phyloP scores from a whole-genome alignment of 2,329 filamentous ascomycete genomes.

The Leptographium radiaticola region DNA sequence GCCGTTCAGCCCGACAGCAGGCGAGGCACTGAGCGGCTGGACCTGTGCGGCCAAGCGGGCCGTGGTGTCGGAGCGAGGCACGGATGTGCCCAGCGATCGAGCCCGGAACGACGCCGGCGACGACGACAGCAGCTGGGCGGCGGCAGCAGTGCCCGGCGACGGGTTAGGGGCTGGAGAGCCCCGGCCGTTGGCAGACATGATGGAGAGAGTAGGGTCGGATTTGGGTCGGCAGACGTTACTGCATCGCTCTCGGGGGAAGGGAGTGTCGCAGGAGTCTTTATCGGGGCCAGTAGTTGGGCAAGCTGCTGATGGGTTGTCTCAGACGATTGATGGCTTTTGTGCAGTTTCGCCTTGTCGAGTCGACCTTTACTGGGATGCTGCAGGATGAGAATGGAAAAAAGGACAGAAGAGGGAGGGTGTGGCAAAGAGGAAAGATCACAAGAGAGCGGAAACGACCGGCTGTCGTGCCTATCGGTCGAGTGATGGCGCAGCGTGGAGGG shows the following conservation, averaged over 20 bases:
- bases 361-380: no score
- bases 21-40: constrained; percentile 21
- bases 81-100: constrained; percentile 35
- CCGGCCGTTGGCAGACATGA: constrained; percentile 10
- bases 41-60: constrained; percentile 48
- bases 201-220: not conserved
- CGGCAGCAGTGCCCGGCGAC: constrained; percentile 1
- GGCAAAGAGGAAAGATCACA: not conserved
- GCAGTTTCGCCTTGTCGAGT: no score
- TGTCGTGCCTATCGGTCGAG: not conserved
- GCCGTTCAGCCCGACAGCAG: constrained; percentile 4
- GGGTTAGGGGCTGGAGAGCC: constrained; percentile 10
- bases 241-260: no score
- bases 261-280: no score
- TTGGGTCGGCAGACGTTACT: no score
- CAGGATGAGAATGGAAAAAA: no score
- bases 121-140: constrained; percentile 23
- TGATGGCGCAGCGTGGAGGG: not conserved
- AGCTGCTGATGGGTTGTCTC: no score
- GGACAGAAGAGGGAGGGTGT: not conserved
- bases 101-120: constrained; percentile 33
- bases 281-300: no score
- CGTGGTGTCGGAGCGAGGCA: constrained; percentile 45
- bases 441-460: not conserved
- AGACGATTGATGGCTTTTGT: no score